Base-by-base conservation (phyloP, 2,329 filamentous ascomycete species). In the Leptographium lundbergii region DNA sequence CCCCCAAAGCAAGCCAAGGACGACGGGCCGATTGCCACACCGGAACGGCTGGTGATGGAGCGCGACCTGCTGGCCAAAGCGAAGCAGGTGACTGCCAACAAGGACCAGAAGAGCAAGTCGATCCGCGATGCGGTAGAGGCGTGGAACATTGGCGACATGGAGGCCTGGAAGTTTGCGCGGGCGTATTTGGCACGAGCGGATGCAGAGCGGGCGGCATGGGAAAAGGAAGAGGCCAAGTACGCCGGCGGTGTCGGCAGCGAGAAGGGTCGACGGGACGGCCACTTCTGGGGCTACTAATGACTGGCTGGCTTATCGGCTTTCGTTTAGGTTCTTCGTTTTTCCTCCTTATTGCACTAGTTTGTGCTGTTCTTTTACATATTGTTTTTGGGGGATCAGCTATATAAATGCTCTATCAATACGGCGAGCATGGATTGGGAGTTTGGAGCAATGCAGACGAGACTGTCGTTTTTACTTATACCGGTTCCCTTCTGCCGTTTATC, bases 161-260 rank as follows among this genome's bases (percentile, higher is more conserved):
- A 92, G 71, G 83, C 84, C 1, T 92, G 88, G 88, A 82, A 81
- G 66, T 91, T 91, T 67, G 79, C 84, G 6, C 75, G 84, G 45
- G 87, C 88, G 0, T 89, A 81, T 63, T 73, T 84, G 56, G 86
- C 86, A 22, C 73, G 87, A 45, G 74, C 79, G 50, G 72, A 77
- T 29, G 75, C 86, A 53, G 87, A 90, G 74, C 74, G 86, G 59
- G 69, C 75, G 64, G 75, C 80, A 66, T 91, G 87, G 86, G 85
- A 89, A 68, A 80, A 85, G 62, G 81, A 87, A 61, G 86, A 89
- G 73, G 77, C 77, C 62, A 79, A 76, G 64, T 89, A 81, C 68
- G 80, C 78, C 1, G 82, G 81, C 10, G 82, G 82, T 24, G 79
- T 80, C n/a, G 83, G 82, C 4, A 75, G 71, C 14, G 77, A 80